Evolutionary conservation across 768 basidiomycete genomes (phyloP), one percentile per base, ranked within the genome.

Genomic region (Butyriboletus loyo): DNA sequence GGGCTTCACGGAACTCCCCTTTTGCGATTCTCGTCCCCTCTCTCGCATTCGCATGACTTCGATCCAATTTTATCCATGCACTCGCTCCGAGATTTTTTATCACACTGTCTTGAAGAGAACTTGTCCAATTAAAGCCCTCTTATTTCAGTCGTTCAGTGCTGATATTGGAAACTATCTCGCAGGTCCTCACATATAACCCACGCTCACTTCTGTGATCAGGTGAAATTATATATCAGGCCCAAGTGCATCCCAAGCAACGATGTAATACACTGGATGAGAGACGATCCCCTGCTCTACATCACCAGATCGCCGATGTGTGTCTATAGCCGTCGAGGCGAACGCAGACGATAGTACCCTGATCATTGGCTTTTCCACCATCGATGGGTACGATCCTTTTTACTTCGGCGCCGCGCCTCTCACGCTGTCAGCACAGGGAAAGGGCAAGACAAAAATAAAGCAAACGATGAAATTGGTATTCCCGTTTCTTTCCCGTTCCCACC

Each of bases 121-220:
- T 5, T 85, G 84, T 50, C 83, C 88, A 4, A 77, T 87, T 50
- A 91, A 90, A 61, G 83, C 85, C 1, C 73, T 92, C n/a, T 73
- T 91, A 14, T 75, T 90, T 66, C 88, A 91, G 65, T 81, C 84
- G 0, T 90, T 91, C 71, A 86, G 81, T 55, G 87, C 88, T 11
- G 89, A 89, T 1, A 80, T 92, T 10, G 86, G 89, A 4, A 92
- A 91, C 64, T 91, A 88, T 85, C 81, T 91, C 19, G 88, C 89
- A 60, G 87, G 86, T 82, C 53, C 50, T 39, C 49, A 11, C 27
- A 30, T 46, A 35, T 11, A 17, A 27, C 28, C 7, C 27, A n/a
- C 1, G 15, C 38, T 49, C 28, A 40, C 27, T 30, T 1, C 17
- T 30, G 17, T 25, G 45, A 46, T 37, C 52, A 83, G 84, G 87